phyloP scores from a whole-genome alignment of 495 filamentous ascomycete genomes.

The Chaetomium cochliodes region DNA sequence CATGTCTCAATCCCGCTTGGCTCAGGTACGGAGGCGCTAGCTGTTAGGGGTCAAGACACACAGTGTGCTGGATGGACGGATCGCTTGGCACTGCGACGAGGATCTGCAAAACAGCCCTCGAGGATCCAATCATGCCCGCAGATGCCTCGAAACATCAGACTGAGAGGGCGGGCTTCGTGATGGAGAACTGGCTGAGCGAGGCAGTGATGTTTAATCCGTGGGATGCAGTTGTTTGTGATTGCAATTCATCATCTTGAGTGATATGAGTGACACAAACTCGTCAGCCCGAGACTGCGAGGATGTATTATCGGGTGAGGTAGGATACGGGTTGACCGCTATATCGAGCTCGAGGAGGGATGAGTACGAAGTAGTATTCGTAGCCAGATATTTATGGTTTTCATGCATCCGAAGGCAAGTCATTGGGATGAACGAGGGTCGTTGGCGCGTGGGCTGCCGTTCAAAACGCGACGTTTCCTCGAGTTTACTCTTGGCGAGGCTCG shows the following conservation, averaged over 20 bases:
- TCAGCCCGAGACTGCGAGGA: background rate
- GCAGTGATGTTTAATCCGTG: background rate
- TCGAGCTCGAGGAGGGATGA: background rate
- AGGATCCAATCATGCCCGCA: conserved; percentile 1
- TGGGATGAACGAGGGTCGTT: background rate
- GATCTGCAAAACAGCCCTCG: conserved; percentile 19
- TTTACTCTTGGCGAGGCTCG: background rate
- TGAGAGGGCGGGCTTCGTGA: conserved; percentile 3
- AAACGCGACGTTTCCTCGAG: background rate
- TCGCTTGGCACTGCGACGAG: conserved; percentile 14
- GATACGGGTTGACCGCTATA: background rate
- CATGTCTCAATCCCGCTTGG: conserved; percentile 20
- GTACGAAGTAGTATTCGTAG: background rate
- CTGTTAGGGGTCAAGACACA: conserved; percentile 20
- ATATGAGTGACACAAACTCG: background rate
- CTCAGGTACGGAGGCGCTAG: conserved; percentile 25
- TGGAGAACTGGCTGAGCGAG: conserved; percentile 1
- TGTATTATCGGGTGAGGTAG: background rate
- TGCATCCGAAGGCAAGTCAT: background rate
- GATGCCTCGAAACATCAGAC: conserved; percentile 17
- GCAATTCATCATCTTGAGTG: background rate
- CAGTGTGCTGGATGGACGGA: conserved; percentile 10
- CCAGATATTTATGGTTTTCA: background rate
- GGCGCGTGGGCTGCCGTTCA: background rate
- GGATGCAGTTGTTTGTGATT: background rate